A percentile compares a stretch with the other conserved stretches of the same genome.
Evolutionary conservation across 352 stramenopile species (phyloP).

Genomic region (Globisporangium irregulare): DNA sequence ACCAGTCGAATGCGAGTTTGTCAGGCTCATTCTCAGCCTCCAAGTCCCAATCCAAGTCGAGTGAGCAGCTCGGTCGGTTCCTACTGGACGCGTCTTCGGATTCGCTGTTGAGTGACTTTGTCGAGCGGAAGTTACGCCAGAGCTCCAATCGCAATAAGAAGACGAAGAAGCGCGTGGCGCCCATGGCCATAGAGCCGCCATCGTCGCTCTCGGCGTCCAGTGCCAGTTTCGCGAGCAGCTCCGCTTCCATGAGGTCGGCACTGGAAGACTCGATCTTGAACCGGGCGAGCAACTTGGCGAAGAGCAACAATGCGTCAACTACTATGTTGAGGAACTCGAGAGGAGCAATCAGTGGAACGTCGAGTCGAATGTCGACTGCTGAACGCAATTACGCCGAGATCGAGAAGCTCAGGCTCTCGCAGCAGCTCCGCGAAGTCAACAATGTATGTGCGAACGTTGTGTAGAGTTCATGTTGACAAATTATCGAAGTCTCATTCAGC

Average conservation of each 20-base stretch:
- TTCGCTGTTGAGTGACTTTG: conserved; percentile 53
- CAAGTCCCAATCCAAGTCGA: conserved; percentile 8
- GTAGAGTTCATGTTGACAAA: background rate
- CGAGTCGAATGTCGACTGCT: conserved; percentile 25
- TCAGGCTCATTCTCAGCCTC: conserved; percentile 16
- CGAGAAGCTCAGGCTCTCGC: conserved; percentile 60
- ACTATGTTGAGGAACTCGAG: background rate
- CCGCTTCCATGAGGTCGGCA: background rate
- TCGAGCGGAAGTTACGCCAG: conserved; percentile 58
- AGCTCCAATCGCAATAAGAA: conserved; percentile 12
- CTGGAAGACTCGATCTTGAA: conserved; percentile 37
- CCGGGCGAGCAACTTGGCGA: conserved; percentile 16
- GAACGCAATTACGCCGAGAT: conserved; percentile 57
- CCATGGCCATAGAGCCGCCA: conserved; percentile 35
- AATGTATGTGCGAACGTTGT: conserved; percentile 30
- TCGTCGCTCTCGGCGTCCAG: conserved; percentile 36
- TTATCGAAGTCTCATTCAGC: background rate
- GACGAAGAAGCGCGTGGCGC: conserved; percentile 6
- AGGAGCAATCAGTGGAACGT: background rate
- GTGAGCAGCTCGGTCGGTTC: conserved; percentile 37
- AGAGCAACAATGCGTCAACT: background rate
- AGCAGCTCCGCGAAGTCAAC: conserved; percentile 69
- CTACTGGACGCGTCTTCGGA: conserved; percentile 54
- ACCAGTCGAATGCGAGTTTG: background rate
- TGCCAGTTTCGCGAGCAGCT: conserved; percentile 18